Evolutionary conservation across 768 basidiomycete species (phyloP).

Genomic region (Sporobolomyces phaffii): DNA sequence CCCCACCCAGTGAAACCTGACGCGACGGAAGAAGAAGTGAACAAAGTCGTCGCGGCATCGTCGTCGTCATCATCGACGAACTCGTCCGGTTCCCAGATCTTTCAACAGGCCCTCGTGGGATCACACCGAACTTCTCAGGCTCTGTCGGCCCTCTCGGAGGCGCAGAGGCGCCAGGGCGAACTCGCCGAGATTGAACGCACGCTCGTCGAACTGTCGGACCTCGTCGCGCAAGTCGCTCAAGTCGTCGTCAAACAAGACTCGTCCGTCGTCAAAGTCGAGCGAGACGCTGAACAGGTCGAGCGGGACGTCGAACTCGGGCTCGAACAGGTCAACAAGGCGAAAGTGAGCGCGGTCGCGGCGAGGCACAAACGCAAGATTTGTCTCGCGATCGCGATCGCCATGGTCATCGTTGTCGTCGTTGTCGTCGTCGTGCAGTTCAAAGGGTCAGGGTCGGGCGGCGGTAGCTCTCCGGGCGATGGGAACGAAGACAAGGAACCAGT

Average conservation of each 20-base stretch:
- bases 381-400: background rate
- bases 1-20: constrained; percentile 28
- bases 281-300: background rate
- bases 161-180: background rate
- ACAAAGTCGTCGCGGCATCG: background rate
- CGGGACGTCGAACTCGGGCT: constrained; percentile 15
- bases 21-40: constrained; percentile 17
- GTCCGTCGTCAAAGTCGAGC: background rate
- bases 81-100: constrained; percentile 14
- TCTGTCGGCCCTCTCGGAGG: background rate
- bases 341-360: constrained; percentile 2
- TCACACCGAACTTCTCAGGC: background rate
- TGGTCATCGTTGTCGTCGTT: constrained; percentile 5
- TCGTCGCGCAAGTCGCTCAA: constrained; percentile 32
- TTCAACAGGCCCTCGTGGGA: constrained; percentile 17
- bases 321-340: background rate
- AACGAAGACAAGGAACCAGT: too few species aligned
- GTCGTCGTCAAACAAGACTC: constrained; percentile 21
- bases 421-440: constrained; percentile 7
- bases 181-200: constrained; percentile 3
- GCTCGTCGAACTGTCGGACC: constrained; percentile 13
- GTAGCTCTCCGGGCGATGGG: too few species aligned
- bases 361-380: constrained; percentile 32
- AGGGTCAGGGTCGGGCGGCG: background rate
- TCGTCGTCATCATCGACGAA: too few species aligned